Evolutionary conservation across 1,284 basidiomycete genomes (phyloP).

Genomic region (Malassezia furfur): DNA sequence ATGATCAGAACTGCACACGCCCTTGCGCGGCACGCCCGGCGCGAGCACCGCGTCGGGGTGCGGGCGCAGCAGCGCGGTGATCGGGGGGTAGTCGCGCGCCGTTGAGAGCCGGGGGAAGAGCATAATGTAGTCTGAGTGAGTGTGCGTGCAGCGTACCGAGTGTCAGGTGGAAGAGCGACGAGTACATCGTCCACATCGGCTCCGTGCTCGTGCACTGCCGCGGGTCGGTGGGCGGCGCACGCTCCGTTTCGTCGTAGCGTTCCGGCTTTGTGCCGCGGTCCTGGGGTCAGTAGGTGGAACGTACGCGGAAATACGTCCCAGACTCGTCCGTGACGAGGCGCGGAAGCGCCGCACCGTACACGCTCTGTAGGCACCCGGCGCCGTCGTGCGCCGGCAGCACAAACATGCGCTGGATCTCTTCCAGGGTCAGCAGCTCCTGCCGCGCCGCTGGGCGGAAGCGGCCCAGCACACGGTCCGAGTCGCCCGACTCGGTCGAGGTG

Average conservation of each 20-base stretch:
- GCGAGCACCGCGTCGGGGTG: conserved; percentile 59
- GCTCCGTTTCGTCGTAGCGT: conserved; percentile 34
- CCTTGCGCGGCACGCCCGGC: conserved; percentile 67
- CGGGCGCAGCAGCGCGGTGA: conserved; percentile 61
- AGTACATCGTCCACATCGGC: conserved; percentile 47
- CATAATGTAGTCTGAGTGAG: conserved; percentile 65
- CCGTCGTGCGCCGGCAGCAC: conserved; percentile 22
- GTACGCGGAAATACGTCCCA: conserved; percentile 28
- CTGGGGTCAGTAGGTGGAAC: conserved; percentile 3
- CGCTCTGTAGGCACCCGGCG: conserved; percentile 18
- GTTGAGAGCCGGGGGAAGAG: conserved; percentile 43
- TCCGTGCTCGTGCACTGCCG: conserved; percentile 31
- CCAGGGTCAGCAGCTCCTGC: conserved; percentile 57
- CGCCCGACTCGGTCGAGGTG: conserved; percentile 31
- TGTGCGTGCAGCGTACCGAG: conserved; percentile 14
- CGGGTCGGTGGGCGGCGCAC: conserved; percentile 21
- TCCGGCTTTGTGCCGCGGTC: conserved; percentile 24
- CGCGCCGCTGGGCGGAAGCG: conserved; percentile 25
- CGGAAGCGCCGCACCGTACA: conserved; percentile 42
- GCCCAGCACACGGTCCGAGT: conserved; percentile 24
- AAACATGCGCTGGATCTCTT: conserved; percentile 59
- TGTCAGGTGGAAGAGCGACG: conserved; percentile 39
- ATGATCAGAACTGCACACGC: conserved; percentile 77
- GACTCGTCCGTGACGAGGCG: not conserved
- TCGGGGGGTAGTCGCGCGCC: conserved; percentile 41